phyloP scores from a whole-genome alignment of 768 basidiomycete genomes.

The Trametes meyenii region DNA sequence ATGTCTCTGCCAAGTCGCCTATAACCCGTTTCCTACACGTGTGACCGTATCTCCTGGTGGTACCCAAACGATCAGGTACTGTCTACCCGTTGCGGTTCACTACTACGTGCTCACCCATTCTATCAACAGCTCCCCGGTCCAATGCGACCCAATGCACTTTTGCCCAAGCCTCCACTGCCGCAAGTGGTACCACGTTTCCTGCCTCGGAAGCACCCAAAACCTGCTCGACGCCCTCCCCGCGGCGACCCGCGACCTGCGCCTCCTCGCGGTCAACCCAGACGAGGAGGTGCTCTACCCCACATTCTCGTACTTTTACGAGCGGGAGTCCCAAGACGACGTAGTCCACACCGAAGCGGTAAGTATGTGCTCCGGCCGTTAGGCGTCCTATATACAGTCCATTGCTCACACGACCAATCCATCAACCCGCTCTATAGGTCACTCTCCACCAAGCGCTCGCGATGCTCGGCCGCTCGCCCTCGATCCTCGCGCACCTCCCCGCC shows the following conservation, averaged over 20 bases:
- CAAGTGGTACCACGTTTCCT: conserved; percentile 25
- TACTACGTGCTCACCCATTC: background rate
- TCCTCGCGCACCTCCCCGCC: conserved; percentile 22
- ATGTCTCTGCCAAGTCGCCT: conserved; percentile 12
- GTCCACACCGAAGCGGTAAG: background rate
- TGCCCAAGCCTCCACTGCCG: conserved; percentile 25
- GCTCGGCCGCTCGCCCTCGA: conserved; percentile 5
- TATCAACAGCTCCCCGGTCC: background rate
- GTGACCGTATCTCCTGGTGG: background rate
- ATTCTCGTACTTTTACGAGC: conserved; percentile 17
- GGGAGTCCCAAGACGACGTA: conserved; percentile 3
- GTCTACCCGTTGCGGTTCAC: background rate
- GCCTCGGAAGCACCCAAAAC: background rate
- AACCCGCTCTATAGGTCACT: background rate
- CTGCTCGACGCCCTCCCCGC: background rate
- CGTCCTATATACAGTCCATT: no score
- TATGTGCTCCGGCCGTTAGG: no score
- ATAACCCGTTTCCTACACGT: conserved; percentile 18
- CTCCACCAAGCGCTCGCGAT: conserved; percentile 1
- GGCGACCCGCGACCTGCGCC: conserved; percentile 17
- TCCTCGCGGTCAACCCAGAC: conserved; percentile 26
- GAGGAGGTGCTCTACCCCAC: conserved; percentile 5
- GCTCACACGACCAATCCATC: background rate
- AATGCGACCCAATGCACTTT: conserved; percentile 24
- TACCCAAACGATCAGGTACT: background rate